phyloP scores from a whole-genome alignment of 2,329 filamentous ascomycete species.

The Monilinia fructigena region DNA sequence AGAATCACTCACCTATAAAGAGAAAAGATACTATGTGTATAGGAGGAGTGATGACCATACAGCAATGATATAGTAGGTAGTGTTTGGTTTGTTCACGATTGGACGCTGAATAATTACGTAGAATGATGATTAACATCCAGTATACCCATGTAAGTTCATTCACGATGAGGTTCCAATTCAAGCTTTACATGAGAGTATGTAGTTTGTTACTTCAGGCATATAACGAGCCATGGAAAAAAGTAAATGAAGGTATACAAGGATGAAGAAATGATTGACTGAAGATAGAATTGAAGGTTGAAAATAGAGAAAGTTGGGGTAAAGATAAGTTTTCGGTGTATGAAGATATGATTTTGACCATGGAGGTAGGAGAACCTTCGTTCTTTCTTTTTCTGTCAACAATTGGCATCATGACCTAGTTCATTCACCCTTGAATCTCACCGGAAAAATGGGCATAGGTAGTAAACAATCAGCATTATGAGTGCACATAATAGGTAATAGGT shows the following conservation, averaged over 20 bases:
- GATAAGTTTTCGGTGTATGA: not conserved
- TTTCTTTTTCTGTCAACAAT: not conserved
- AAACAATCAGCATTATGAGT: not conserved
- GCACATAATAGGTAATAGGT: too few species aligned
- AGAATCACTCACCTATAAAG: not conserved
- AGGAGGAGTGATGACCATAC: not conserved
- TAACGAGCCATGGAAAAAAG: not conserved
- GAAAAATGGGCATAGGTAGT: too few species aligned
- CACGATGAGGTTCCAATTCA: not conserved
- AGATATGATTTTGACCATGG: slow-evolving; percentile 3
- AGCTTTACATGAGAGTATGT: not conserved
- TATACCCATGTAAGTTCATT: not conserved
- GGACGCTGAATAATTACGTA: not conserved
- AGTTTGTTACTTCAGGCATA: not conserved
- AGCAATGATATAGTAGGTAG: not conserved
- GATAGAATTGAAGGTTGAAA: not conserved
- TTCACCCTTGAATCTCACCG: not conserved
- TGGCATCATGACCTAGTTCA: not conserved
- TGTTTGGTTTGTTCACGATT: not conserved
- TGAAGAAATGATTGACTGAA: not conserved
- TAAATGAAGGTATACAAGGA: not conserved
- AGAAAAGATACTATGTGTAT: not conserved
- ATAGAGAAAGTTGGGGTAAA: not conserved
- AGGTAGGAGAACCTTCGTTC: slow-evolving; percentile 4
- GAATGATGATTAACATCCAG: not conserved